Base-by-base conservation (phyloP, 441 rosid genomes). In the Isatis lusitanica region DNA sequence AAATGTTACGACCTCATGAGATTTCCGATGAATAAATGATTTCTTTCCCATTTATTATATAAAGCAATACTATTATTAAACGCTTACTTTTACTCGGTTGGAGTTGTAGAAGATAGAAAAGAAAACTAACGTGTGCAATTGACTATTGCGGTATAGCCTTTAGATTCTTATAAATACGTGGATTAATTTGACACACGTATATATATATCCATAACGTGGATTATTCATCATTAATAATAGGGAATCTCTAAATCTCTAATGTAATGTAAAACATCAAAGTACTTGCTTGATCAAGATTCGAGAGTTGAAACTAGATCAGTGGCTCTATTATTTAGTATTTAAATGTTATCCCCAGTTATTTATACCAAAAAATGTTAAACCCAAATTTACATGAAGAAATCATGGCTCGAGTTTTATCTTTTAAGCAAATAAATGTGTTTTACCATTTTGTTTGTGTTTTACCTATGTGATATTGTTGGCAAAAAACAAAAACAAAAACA, bases 91-190 rank as follows among this genome's bases (percentile, higher is more conserved):
- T 60, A 70, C 67, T 60, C 50, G 31, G 66, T 56, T 70, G 46
- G 56, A 58, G 57, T 56, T 56, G 31, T 31, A 58, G 10, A 56
- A 69, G 24, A 69, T 58, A 30, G 6, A 30, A 55, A 68, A 30
- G 6, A 30, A 55, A 68, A 55, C 72, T 68, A 42, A 68, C 62
- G 51, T 60, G 61, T 38, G 71, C 71, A 57, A 10, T 57, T 57
- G 39, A 52, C 12, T 33, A 26, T 21, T 21, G 24, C 24, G 4
- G 3, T 51, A 66, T 6, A n/a, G 36, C 36, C 58, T 50, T 50
- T 39, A 7, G 35, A 66, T 8, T 36, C 48, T 35, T 26, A 30
- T 16, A 56, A 33, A 31, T 56, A 31, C 31, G 60, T 30, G 60
- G 53, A 46, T 31, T 4, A 28, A 12, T 53, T 28, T 53, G 11